These are phyloP conservation scores for Rhodotorula sp. DNA, from an alignment of 1,284 basidiomycete genomes.

Conservation along the genomic window DNA sequence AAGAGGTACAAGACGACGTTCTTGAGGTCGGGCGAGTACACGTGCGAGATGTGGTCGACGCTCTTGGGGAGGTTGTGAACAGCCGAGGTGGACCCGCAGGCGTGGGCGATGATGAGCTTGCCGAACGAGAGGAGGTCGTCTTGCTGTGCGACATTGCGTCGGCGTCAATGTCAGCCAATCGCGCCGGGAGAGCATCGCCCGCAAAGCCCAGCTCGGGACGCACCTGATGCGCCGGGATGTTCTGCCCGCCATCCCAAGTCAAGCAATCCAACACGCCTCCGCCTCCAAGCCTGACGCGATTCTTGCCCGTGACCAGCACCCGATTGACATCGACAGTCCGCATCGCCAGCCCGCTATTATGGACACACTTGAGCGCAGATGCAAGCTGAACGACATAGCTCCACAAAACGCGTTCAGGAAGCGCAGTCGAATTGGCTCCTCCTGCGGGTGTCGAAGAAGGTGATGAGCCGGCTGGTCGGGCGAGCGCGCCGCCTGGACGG, in stretches of 20 bases:
- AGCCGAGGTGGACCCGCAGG: conserved; percentile 64
- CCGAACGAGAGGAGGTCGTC: conserved; percentile 88
- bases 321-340: conserved; percentile 83
- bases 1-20: conserved; percentile 74
- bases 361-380: conserved; percentile 79
- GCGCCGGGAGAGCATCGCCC: too few relatives aligned
- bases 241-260: conserved; percentile 66
- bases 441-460: conserved; percentile 34
- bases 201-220: conserved; percentile 1
- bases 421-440: conserved; percentile 22
- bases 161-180: neutral
- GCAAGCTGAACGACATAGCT: conserved; percentile 89
- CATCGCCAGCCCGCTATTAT: conserved; percentile 76
- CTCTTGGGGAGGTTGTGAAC: conserved; percentile 69
- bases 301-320: conserved; percentile 82
- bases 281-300: conserved; percentile 67
- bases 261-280: conserved; percentile 83
- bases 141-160: conserved; percentile 59
- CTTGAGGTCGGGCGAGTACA: conserved; percentile 80
- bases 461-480: conserved; percentile 44
- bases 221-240: conserved; percentile 60
- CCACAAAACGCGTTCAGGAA: conserved; percentile 87
- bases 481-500: conserved; percentile 55
- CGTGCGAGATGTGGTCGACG: conserved; percentile 68
- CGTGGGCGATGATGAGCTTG: conserved; percentile 75